A percentile compares a stretch with the other conserved stretches of the same genome.
Evolutionary conservation across 345 rosid genomes (phyloP).

Genomic region (Gossypium mustelinum): DNA sequence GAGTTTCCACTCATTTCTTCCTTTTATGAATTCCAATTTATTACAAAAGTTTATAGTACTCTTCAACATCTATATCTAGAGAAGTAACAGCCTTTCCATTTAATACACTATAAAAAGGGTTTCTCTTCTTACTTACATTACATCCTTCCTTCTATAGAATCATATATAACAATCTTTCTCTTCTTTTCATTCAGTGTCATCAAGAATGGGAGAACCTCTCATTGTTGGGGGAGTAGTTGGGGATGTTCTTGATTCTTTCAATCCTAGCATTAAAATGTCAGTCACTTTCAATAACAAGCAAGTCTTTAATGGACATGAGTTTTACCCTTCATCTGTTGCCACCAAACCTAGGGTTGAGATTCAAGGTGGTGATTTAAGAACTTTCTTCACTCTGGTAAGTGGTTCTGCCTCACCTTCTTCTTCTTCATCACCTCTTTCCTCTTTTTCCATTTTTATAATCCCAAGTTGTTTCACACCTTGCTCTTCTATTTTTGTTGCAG

Average conservation of each 20-base stretch:
- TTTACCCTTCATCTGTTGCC: constrained; percentile 33
- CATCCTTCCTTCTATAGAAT: not conserved
- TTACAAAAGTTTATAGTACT: not conserved
- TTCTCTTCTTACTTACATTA: not conserved
- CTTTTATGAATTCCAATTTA: not conserved
- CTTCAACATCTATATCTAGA: constrained; percentile 8
- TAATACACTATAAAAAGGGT: constrained; percentile 1
- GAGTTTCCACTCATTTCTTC: constrained; percentile 4
- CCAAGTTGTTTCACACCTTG: constrained; percentile 1
- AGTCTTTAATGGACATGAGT: constrained; percentile 36
- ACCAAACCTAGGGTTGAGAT: constrained; percentile 34
- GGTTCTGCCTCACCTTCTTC: not conserved
- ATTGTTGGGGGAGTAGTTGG: constrained; percentile 39
- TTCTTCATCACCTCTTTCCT: not conserved
- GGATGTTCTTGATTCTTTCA: constrained; percentile 37
- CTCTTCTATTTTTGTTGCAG: constrained; percentile 22
- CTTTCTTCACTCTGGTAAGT: constrained; percentile 62
- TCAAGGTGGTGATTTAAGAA: constrained; percentile 45
- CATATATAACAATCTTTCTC: not conserved
- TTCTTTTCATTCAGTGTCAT: not conserved
- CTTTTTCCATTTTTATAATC: not conserved
- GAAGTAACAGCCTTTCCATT: not conserved
- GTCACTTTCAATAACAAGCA: constrained; percentile 27
- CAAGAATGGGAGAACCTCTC: constrained; percentile 21
- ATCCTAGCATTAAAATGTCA: constrained; percentile 25